These are phyloP conservation scores for Colletotrichum godetiae DNA, from an alignment of 2,329 filamentous ascomycete species.

Conservation along the genomic window DNA sequence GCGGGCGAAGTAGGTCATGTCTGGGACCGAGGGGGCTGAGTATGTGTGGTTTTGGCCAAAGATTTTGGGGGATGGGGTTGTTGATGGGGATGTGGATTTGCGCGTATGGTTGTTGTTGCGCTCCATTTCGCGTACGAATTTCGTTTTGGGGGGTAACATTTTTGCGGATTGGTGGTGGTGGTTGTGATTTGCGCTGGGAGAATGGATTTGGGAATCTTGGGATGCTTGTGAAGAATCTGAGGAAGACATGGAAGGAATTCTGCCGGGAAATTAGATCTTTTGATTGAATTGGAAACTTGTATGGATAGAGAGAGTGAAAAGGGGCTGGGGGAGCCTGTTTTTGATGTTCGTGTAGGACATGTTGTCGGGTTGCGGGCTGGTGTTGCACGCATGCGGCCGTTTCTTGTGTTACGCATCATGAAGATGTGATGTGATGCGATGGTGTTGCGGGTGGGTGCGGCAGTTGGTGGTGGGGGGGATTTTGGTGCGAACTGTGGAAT, in stretches of 20 bases:
- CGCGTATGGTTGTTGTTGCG: neutral
- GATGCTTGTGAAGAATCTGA: neutral
- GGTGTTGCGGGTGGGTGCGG: neutral
- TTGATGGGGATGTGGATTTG: neutral
- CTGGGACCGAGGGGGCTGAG: neutral
- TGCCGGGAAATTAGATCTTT: neutral
- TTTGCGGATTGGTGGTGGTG: too few relatives aligned
- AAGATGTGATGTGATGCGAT: neutral
- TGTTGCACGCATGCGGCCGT: slow-evolving; percentile 8
- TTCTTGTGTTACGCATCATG: neutral
- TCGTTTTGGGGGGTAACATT: slow-evolving; percentile 22
- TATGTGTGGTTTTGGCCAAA: neutral
- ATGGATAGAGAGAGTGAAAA: neutral
- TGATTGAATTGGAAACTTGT: too few relatives aligned
- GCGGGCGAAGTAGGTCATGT: slow-evolving; percentile 18
- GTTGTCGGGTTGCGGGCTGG: neutral
- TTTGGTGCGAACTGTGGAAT: neutral
- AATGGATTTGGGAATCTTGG: neutral
- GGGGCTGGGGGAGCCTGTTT: neutral
- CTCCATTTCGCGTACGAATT: slow-evolving; percentile 26
- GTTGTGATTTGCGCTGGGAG: neutral
- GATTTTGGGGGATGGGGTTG: neutral
- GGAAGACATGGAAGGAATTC: neutral
- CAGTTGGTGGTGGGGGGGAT: neutral
- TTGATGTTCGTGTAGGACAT: neutral